A percentile compares a stretch with the other conserved stretches of the same genome.
phyloP scores from a whole-genome alignment of 257 asterid genomes.

The Solanum etuberosum region DNA sequence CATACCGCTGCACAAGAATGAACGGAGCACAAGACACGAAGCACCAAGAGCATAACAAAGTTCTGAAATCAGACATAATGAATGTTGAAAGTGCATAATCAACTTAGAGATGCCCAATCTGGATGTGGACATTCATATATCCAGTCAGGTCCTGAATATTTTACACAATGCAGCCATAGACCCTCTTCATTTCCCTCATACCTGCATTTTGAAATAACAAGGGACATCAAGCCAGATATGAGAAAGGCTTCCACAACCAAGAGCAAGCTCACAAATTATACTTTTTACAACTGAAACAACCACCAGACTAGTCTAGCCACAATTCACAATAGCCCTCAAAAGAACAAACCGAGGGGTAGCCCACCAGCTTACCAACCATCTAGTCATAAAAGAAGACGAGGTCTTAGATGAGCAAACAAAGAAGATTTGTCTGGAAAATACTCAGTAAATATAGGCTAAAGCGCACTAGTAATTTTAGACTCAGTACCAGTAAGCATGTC shows the following conservation, averaged over 20 bases:
- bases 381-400: background rate
- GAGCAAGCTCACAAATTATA: background rate
- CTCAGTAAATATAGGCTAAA: background rate
- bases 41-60: background rate
- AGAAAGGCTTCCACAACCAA: background rate
- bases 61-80: background rate
- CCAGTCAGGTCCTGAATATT: conserved; percentile 85
- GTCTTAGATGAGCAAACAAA: background rate
- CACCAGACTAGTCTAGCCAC: background rate
- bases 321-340: background rate
- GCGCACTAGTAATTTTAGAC: background rate
- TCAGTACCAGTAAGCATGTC: background rate
- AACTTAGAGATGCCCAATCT: conserved; percentile 49
- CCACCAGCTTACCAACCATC: background rate
- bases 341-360: background rate
- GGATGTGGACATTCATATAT: conserved; percentile 74
- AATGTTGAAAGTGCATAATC: background rate
- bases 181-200: conserved; percentile 74
- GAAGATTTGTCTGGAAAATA: background rate
- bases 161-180: conserved; percentile 79
- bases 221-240: background rate
- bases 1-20: background rate
- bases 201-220: conserved; percentile 35
- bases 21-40: background rate
- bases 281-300: background rate